These are phyloP conservation scores for Beauveria varroae DNA, from an alignment of 2,329 filamentous ascomycete genomes.

Conservation along the genomic window DNA sequence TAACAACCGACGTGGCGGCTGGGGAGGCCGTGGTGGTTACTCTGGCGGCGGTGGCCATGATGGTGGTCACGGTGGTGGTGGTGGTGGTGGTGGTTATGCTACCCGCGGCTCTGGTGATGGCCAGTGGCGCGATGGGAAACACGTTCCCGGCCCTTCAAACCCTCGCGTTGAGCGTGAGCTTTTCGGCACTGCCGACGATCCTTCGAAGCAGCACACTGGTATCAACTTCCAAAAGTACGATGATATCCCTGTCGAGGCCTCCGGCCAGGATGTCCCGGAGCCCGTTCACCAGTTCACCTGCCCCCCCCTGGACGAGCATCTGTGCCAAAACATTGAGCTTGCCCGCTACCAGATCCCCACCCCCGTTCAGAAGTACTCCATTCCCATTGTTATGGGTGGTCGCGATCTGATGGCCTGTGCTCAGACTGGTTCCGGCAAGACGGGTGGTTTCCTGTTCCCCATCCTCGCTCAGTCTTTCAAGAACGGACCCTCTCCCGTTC, in stretches of 20 bases:
- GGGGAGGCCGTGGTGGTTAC: slow-evolving; percentile 28
- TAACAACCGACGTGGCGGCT: slow-evolving; percentile 27
- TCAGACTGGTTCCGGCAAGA: slow-evolving; percentile 99
- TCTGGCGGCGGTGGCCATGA: slow-evolving; percentile 29
- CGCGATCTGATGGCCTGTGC: slow-evolving; percentile 99
- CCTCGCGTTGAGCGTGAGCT: slow-evolving; percentile 89
- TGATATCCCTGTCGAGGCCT: slow-evolving; percentile 97
- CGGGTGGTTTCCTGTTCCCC: slow-evolving; percentile 97
- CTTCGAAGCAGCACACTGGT: slow-evolving; percentile 90
- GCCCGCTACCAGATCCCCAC: slow-evolving; percentile 94
- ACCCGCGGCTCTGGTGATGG: slow-evolving; percentile 86
- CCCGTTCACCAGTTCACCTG: slow-evolving; percentile 86
- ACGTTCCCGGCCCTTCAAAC: slow-evolving; percentile 83
- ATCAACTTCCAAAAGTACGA: slow-evolving; percentile 99
- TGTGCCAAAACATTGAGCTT: slow-evolving; percentile 86
- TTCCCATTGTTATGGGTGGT: slow-evolving; percentile 96
- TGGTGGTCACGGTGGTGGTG: slow-evolving; percentile 36
- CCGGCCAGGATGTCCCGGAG: slow-evolving; percentile 87
- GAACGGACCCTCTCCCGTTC: slow-evolving; percentile 69
- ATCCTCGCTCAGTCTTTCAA: slow-evolving; percentile 97
- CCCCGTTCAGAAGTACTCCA: slow-evolving; percentile 98
- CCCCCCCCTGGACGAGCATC: slow-evolving; percentile 89
- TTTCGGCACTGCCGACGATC: slow-evolving; percentile 85
- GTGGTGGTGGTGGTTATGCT: slow-evolving; percentile 42
- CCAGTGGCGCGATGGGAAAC: slow-evolving; percentile 95